Base-by-base conservation (phyloP, 495 filamentous ascomycete genomes). In the Aspergillus heteromorphus region DNA sequence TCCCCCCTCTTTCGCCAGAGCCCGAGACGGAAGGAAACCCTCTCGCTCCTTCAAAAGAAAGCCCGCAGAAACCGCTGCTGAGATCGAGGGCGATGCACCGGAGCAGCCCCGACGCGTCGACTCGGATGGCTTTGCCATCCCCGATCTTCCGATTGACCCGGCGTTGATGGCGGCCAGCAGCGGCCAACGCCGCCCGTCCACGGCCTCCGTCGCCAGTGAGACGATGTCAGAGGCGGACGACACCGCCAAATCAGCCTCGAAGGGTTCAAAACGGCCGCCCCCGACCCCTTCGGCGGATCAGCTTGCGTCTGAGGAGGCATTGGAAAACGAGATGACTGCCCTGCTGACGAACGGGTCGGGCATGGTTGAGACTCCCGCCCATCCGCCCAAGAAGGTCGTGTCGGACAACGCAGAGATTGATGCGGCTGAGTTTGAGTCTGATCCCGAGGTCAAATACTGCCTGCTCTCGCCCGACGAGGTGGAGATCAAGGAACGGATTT, bases 371-470 rank as follows among this genome's bases (percentile, higher is more conserved):
- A 71, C 57, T 18, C 62, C 56, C n/a, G 41, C 48, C 1, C 29
- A 51, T 13, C 40, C 42, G 13, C 57, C 61, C 6, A 64, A 54
- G 20, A 71, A 62, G 47, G 48, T 53, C 13, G 56, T 81, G 9
- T 72, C 77, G 2, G 69, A 74, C 43, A 72, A 55, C 49, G 69
- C 78, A n/a, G 78, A 83, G 41, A 83, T 92, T 34, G 79, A 75
- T 56, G 84, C 84, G 23, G 73, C 82, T 25, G 92, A 96, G 66
- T 96, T 97, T 62, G 87, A 82, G 42, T 65, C 66, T 4, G 82
- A 95, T 59, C 87, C 87, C 0, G 93, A 98, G 68, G 88, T 97
- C 19, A 65, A 72, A 49, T 82, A 85, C 57, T 95, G 90, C 68
- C 65, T 87, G 38, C 79, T 97, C n/a, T 74, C 75, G 0, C 76